Percentiles rank a stretch among this genome's conserved stretches.
phyloP scores from a whole-genome alignment of 257 asterid species.

The Agastache rugosa region DNA sequence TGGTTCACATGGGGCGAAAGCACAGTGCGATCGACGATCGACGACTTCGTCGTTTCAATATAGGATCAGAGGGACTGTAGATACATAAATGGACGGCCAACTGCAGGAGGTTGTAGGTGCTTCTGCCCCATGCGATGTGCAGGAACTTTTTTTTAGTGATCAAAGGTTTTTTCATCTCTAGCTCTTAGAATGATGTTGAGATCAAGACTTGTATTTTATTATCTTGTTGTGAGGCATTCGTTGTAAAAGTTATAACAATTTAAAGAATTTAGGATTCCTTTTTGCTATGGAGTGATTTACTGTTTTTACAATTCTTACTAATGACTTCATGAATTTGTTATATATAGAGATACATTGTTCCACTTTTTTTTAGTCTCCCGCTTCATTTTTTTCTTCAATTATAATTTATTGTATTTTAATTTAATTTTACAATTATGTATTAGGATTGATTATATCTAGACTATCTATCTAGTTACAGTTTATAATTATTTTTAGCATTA shows the following conservation, averaged over 20 bases:
- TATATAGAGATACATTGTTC: background rate
- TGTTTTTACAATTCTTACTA: background rate
- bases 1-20: conserved; percentile 43
- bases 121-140: conserved; percentile 42
- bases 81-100: conserved; percentile 55
- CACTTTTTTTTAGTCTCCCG: background rate
- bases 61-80: conserved; percentile 52
- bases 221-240: conserved; percentile 29
- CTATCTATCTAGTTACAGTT: background rate
- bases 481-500: background rate
- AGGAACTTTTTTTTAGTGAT: conserved; percentile 40
- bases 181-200: conserved; percentile 48
- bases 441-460: background rate
- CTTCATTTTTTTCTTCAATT: background rate
- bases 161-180: conserved; percentile 23
- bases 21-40: conserved; percentile 31
- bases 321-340: background rate
- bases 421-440: background rate
- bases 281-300: conserved; percentile 25
- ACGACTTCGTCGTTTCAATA: conserved; percentile 16
- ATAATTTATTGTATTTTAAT: background rate
- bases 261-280: conserved; percentile 19
- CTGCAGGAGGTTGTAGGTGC: conserved; percentile 42
- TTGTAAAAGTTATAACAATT: conserved; percentile 33
- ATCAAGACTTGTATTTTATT: conserved; percentile 47